A percentile compares a stretch with the other conserved stretches of the same genome.
These are phyloP conservation scores for Sporisorium scitamineum DNA, from an alignment of 1,284 basidiomycete species.

Conservation along the genomic window DNA sequence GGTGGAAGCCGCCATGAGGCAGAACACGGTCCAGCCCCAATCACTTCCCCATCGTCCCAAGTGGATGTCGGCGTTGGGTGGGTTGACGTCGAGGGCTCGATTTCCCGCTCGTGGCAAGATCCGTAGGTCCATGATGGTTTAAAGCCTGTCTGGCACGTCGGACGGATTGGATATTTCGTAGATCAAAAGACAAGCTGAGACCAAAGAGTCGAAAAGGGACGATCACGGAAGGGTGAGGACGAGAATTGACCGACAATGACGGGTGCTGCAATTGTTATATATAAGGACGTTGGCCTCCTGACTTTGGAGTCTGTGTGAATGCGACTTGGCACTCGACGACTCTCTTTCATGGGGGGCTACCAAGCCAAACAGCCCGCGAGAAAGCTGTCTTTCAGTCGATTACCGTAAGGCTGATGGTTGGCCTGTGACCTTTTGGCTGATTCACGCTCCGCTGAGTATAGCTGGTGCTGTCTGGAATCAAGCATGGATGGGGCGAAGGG, in stretches of 20 bases:
- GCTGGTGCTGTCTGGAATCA: not conserved
- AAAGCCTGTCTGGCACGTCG: not conserved
- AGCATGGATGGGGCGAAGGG: no score
- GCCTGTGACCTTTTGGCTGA: not conserved
- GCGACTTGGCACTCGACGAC: not conserved
- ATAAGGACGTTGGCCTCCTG: not conserved
- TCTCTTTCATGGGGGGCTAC: not conserved
- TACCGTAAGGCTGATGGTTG: not conserved
- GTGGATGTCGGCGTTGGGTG: constrained; percentile 52
- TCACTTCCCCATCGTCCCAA: constrained; percentile 69
- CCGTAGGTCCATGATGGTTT: constrained; percentile 4
- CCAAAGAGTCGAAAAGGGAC: not conserved
- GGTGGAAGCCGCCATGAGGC: constrained; percentile 62
- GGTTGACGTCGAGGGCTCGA: constrained; percentile 45
- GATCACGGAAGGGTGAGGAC: not conserved
- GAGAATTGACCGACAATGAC: not conserved
- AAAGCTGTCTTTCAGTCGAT: not conserved
- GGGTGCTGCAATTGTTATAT: not conserved
- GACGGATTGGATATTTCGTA: not conserved
- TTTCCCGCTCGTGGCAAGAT: constrained; percentile 29
- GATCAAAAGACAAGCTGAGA: not conserved
- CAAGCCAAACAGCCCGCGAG: not conserved
- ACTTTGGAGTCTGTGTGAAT: not conserved
- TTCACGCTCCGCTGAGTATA: not conserved
- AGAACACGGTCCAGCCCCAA: constrained; percentile 71